Evolutionary conservation across 257 asterid genomes (phyloP), one percentile per base, ranked within the genome.

Genomic region (Solanum medicagineum): DNA sequence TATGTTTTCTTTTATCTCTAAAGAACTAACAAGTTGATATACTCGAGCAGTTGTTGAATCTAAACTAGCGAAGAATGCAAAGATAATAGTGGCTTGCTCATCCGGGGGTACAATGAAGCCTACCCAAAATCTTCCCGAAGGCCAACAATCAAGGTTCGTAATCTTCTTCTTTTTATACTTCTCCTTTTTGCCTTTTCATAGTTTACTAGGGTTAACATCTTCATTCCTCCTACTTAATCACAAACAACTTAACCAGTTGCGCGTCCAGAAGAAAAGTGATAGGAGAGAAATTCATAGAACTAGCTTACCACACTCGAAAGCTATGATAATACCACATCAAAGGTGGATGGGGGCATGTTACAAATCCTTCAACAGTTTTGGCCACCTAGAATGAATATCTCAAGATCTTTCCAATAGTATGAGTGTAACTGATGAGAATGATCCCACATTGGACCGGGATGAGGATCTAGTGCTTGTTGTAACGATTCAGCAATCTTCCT

Each of bases 81-180:
- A 95, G 92, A 92, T 95, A 11, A 95, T 94, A 83, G 98, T 95
- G 81, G 97, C 98, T 59, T 96, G 98, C 94, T 90, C 99, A 47
- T 89, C 94, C 40, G 98, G 99, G 22, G 98, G 99, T 59, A 93
- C 97, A 66, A 93, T 85, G 83, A 94, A 86, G 89, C 99, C 98
- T 47, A 44, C 99, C 29, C 98, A 89, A 89, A 96, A 87, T 90
- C 98, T 92, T 53, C 98, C 97, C 8, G 99, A 95, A 89, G 99
- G 99, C 86, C 92, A 91, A 86, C 99, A 94, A 86, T 94, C 98
- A 44, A 93, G 98, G 99, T 95, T 84, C 84, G 45, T 40, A 16
- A 69, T 69, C 77, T 36, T 69, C 24, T 36, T 36, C 19, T 8
- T 10, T 59, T 29, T 66, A 1, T 16, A 68, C 63, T 55, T 62